phyloP scores from a whole-genome alignment of 1,139 yeast species.

The Meyerozyma athensensis region DNA sequence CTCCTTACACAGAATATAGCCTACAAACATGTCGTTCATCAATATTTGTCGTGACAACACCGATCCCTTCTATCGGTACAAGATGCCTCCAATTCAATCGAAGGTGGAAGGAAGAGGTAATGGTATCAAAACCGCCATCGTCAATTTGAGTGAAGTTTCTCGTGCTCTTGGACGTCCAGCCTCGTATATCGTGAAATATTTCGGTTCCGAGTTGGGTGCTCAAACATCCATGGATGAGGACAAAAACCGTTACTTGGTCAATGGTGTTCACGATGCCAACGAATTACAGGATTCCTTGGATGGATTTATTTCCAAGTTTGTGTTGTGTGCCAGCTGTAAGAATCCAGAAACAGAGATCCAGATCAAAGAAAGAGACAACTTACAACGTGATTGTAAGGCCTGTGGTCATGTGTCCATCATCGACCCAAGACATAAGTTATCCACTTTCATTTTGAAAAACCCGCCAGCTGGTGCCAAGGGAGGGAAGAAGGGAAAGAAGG shows the following conservation, averaged over 20 bases:
- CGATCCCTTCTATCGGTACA: conserved; percentile 98
- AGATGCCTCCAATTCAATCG: conserved; percentile 97
- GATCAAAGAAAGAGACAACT: conserved; percentile 68
- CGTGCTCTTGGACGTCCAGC: conserved; percentile 94
- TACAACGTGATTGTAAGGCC: conserved; percentile 95
- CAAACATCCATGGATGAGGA: conserved; percentile 79
- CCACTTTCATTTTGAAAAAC: conserved; percentile 83
- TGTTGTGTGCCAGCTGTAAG: conserved; percentile 89
- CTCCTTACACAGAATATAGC: neutral
- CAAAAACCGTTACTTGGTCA: conserved; percentile 83
- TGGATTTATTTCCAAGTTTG: conserved; percentile 89
- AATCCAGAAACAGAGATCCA: conserved; percentile 96
- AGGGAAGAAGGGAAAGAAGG: conserved; percentile 57
- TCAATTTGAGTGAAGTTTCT: conserved; percentile 89
- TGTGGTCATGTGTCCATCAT: conserved; percentile 88
- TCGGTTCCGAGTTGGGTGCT: conserved; percentile 97
- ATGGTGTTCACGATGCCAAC: conserved; percentile 89
- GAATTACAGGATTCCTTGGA: conserved; percentile 93
- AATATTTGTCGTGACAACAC: conserved; percentile 96
- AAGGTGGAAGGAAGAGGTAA: conserved; percentile 99
- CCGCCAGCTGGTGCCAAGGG: conserved; percentile 68
- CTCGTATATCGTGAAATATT: conserved; percentile 84
- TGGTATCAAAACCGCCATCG: conserved; percentile 95
- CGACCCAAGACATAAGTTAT: conserved; percentile 83
- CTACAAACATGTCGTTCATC: conserved; percentile 64